Evolutionary conservation across 2,329 filamentous ascomycete genomes (phyloP).

Genomic region (Colletotrichum lini): DNA sequence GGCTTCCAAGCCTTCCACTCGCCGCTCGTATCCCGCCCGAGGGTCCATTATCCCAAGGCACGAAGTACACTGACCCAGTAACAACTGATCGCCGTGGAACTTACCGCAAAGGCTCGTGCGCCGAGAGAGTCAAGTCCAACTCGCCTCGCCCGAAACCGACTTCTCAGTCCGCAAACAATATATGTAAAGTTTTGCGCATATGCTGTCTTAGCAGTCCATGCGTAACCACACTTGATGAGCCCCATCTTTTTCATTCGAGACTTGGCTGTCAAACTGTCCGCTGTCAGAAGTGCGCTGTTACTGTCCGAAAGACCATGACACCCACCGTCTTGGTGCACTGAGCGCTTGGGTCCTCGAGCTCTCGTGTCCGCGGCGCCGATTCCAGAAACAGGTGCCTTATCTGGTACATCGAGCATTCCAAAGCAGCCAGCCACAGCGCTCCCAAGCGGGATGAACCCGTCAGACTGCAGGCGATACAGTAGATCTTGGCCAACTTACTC

Average conservation of each 20-base stretch:
- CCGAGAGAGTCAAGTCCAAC: not conserved
- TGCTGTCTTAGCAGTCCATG: not conserved
- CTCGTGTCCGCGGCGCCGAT: conserved; percentile 23
- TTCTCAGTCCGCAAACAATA: conserved; percentile 16
- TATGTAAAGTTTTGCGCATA: not conserved
- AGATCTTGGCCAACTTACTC: not conserved
- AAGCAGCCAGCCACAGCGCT: not conserved
- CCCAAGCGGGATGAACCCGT: conserved; percentile 18
- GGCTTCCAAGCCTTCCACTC: not conserved
- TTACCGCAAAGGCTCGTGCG: conserved; percentile 5
- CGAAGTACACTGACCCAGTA: too few relatives aligned
- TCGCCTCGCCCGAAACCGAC: conserved; percentile 12
- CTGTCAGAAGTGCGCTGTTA: not conserved
- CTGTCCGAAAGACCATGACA: conserved; percentile 27
- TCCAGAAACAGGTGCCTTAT: conserved; percentile 27
- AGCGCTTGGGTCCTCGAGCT: conserved; percentile 25
- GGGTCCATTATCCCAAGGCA: not conserved
- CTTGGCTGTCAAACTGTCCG: not conserved
- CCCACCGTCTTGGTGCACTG: conserved; percentile 17
- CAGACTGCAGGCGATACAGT: not conserved
- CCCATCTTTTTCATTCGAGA: not conserved
- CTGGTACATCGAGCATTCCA: conserved; percentile 16
- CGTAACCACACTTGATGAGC: not conserved
- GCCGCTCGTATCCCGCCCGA: conserved; percentile 14
- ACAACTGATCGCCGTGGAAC: conserved; percentile 15